Evolutionary conservation across 1,284 basidiomycete genomes (phyloP).

Genomic region (Sporisorium reilianum): DNA sequence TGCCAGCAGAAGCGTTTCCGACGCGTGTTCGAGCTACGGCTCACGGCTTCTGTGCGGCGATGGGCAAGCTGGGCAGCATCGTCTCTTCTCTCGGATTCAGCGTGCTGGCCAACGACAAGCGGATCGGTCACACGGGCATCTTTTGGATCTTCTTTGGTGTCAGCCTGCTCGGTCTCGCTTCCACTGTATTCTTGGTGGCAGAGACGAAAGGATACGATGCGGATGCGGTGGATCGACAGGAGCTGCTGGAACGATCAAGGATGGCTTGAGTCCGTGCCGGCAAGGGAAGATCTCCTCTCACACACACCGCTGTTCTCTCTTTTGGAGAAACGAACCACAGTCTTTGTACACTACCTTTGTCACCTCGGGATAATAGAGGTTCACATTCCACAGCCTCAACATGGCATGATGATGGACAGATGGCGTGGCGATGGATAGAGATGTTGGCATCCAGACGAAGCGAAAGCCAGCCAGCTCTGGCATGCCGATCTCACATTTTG

Average conservation of each 20-base stretch:
- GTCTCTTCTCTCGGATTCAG: constrained; percentile 69
- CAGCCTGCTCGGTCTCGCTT: constrained; percentile 40
- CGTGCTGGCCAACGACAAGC: constrained; percentile 24
- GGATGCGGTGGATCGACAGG: constrained; percentile 54
- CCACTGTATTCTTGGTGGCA: constrained; percentile 43
- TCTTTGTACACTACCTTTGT: neutral
- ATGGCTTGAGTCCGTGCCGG: constrained; percentile 21
- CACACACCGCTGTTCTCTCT: neutral
- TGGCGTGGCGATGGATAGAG: neutral
- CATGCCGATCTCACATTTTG: constrained; percentile 1
- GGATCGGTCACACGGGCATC: constrained; percentile 42
- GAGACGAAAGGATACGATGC: constrained; percentile 59
- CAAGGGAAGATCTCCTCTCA: neutral
- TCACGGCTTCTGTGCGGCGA: constrained; percentile 71
- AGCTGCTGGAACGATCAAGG: constrained; percentile 36
- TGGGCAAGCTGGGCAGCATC: constrained; percentile 72
- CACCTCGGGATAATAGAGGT: neutral
- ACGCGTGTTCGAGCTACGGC: constrained; percentile 76
- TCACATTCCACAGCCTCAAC: no score
- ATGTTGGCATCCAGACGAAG: neutral
- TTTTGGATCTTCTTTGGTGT: constrained; percentile 59
- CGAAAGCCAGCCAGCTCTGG: neutral
- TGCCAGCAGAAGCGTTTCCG: constrained; percentile 82
- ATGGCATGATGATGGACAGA: neutral
- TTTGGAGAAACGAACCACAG: no score